These are phyloP conservation scores for Pseudocercospora fuligena DNA, from an alignment of 2,329 filamentous ascomycete species.

Conservation along the genomic window DNA sequence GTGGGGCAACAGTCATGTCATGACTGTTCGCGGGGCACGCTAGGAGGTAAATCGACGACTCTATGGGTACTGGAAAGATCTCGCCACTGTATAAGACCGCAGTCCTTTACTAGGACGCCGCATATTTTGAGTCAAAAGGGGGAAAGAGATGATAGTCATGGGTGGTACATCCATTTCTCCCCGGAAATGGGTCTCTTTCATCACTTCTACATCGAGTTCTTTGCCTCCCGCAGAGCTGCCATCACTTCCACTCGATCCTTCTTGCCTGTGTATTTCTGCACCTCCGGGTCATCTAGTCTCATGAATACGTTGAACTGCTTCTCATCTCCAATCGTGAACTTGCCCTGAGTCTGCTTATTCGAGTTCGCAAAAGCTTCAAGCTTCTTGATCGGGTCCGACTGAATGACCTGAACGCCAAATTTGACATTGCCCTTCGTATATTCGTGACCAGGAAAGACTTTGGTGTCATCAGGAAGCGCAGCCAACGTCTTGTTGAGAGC, in stretches of 20 bases:
- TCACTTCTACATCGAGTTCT: slow-evolving; percentile 62
- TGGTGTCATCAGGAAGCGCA: slow-evolving; percentile 83
- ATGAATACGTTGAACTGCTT: slow-evolving; percentile 99
- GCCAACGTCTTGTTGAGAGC: slow-evolving; percentile 86
- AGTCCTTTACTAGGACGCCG: not conserved
- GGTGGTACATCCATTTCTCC: not conserved
- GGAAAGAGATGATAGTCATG: not conserved
- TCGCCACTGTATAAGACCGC: not conserved
- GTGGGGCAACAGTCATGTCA: not conserved
- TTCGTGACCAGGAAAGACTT: slow-evolving; percentile 93
- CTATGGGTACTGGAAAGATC: not conserved
- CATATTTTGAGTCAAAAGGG: not conserved
- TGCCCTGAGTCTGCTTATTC: slow-evolving; percentile 88
- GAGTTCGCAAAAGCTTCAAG: slow-evolving; percentile 76
- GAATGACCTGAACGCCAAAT: slow-evolving; percentile 77
- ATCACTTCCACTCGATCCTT: slow-evolving; percentile 83
- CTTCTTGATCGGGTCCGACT: slow-evolving; percentile 75
- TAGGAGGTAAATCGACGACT: not conserved
- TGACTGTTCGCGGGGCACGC: not conserved
- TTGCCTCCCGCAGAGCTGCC: slow-evolving; percentile 84
- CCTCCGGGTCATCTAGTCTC: slow-evolving; percentile 79
- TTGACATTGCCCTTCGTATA: slow-evolving; percentile 98
- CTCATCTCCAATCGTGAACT: slow-evolving; percentile 96
- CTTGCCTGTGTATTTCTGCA: slow-evolving; percentile 83
- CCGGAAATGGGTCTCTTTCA: not conserved